Evolutionary conservation across 805 yeast genomes (phyloP).

Genomic region (Teunomyces stri): DNA sequence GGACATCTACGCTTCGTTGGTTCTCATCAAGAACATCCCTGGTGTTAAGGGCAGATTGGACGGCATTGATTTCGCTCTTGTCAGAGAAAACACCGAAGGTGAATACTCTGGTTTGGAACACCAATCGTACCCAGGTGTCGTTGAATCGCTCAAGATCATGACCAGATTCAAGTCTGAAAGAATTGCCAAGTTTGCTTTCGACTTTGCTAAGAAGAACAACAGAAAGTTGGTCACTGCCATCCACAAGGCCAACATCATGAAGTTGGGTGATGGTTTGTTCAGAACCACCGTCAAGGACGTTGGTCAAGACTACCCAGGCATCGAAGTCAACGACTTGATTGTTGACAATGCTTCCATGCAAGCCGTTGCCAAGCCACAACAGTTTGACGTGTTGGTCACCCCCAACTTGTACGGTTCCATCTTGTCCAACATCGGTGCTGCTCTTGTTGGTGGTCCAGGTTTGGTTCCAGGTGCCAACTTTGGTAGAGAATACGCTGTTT

Average conservation of each 20-base stretch:
- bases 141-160: slow-evolving; percentile 92
- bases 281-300: slow-evolving; percentile 89
- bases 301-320: slow-evolving; percentile 78
- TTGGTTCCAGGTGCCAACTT: slow-evolving; percentile 97
- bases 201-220: slow-evolving; percentile 88
- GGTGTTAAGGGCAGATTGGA: slow-evolving; percentile 90
- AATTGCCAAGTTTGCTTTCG: slow-evolving; percentile 95
- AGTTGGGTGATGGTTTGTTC: slow-evolving; percentile 96
- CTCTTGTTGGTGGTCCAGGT: slow-evolving; percentile 96
- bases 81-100: slow-evolving; percentile 99
- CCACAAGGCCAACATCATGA: slow-evolving; percentile 99
- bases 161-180: slow-evolving; percentile 94
- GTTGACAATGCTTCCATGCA: slow-evolving; percentile 99
- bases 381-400: slow-evolving; percentile 95
- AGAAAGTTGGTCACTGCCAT: slow-evolving; percentile 93
- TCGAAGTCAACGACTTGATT: slow-evolving; percentile 85
- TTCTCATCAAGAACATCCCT: slow-evolving; percentile 89
- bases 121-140: slow-evolving; percentile 96
- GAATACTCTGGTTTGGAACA: slow-evolving; percentile 98
- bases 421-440: slow-evolving; percentile 97
- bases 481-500: slow-evolving; percentile 96
- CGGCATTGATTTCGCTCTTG: slow-evolving; percentile 87
- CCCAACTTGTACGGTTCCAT: slow-evolving; percentile 98
- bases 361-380: slow-evolving; percentile 97
- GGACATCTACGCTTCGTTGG: slow-evolving; percentile 92